phyloP scores from a whole-genome alignment of 352 stramenopile genomes.

The Blastocystis sp. region DNA sequence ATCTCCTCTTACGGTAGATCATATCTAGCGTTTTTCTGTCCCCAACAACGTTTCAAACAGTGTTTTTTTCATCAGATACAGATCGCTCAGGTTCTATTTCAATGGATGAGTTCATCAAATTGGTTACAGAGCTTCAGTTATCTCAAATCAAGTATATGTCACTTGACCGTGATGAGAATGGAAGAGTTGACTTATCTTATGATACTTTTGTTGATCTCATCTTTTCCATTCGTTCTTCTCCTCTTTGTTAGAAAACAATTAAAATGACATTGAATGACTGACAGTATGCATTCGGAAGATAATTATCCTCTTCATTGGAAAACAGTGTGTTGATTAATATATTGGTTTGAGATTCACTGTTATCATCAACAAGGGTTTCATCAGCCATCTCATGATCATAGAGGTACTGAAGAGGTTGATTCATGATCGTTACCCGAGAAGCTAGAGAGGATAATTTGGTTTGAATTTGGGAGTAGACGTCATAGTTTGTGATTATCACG shows the following conservation, averaged over 20 bases:
- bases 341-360: not conserved
- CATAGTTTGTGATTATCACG: slow-evolving; percentile 21
- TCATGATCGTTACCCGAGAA: not conserved
- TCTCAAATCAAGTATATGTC: slow-evolving; percentile 55
- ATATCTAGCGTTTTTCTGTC: slow-evolving; percentile 24
- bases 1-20: not conserved
- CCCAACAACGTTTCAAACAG: slow-evolving; percentile 50
- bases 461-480: not conserved
- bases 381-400: slow-evolving; percentile 11
- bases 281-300: slow-evolving; percentile 35
- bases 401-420: slow-evolving; percentile 34
- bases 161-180: slow-evolving; percentile 44
- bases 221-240: slow-evolving; percentile 43
- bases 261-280: slow-evolving; percentile 27
- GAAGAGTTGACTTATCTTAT: slow-evolving; percentile 32
- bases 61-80: slow-evolving; percentile 58
- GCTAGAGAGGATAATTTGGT: not conserved
- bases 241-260: slow-evolving; percentile 47
- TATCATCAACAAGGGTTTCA: not conserved
- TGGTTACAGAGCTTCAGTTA: slow-evolving; percentile 48
- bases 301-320: not conserved
- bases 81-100: slow-evolving; percentile 59
- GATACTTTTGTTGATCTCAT: slow-evolving; percentile 59
- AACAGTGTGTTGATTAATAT: not conserved
- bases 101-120: slow-evolving; percentile 63